Conservation (phyloP, 495 filamentous ascomycete genomes). For the Podospora pseudocomata region DNA sequence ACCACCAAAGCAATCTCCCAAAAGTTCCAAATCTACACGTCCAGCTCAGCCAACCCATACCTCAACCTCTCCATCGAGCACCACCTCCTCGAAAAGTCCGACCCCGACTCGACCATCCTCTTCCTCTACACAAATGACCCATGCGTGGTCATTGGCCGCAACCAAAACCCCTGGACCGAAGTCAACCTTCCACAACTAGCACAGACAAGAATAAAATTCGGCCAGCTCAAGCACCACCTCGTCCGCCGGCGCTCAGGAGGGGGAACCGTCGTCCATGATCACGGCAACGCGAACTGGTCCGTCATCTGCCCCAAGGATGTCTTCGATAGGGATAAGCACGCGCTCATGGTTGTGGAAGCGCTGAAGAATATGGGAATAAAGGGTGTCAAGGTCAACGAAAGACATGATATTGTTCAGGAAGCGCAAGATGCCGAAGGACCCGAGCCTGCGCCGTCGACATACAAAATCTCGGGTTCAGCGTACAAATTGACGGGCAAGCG, state of each 20-base stretch:
- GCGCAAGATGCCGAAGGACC: constrained; percentile 14
- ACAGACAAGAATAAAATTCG: not conserved
- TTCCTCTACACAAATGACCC: constrained; percentile 87
- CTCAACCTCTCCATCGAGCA: constrained; percentile 96
- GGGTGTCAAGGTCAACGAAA: constrained; percentile 67
- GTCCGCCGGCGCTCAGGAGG: constrained; percentile 84
- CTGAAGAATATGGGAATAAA: constrained; percentile 52
- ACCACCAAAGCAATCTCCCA: constrained; percentile 12
- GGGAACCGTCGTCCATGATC: constrained; percentile 90
- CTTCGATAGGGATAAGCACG: constrained; percentile 84
- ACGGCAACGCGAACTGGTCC: constrained; percentile 88
- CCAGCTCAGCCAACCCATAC: constrained; percentile 69
- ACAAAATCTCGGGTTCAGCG: constrained; percentile 87
- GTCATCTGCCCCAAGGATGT: constrained; percentile 71
- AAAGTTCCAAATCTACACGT: constrained; percentile 66
- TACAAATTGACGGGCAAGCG: constrained; percentile 81
- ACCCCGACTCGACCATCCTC: constrained; percentile 66
- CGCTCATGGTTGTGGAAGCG: constrained; percentile 82
- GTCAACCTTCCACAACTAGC: constrained; percentile 63
- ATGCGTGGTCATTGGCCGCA: constrained; percentile 85
- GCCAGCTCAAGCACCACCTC: constrained; percentile 35
- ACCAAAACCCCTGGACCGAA: constrained; percentile 97
- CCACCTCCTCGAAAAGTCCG: constrained; percentile 71
- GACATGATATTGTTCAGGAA: constrained; percentile 89
- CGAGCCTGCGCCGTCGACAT: constrained; percentile 29